Evolutionary conservation across 164 flowering plant genomes (phyloP).

Genomic region (Piper longum): DNA sequence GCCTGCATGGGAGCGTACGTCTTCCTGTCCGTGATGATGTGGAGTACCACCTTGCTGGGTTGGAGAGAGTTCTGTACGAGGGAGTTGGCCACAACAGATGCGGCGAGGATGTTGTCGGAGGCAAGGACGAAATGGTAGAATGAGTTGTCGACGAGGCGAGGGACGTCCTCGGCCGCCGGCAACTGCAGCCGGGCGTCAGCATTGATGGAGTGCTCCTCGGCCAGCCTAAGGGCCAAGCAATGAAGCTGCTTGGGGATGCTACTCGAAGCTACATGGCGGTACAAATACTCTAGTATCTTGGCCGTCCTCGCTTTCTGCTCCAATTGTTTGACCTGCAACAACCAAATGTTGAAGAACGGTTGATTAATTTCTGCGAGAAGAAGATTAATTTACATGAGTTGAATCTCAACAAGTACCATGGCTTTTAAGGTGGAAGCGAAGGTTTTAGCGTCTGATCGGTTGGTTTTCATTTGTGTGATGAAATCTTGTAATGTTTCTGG

Average conservation of each 20-base stretch:
- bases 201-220: constrained; percentile 72
- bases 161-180: constrained; percentile 66
- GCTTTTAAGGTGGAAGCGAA: constrained; percentile 69
- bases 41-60: constrained; percentile 67
- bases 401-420: constrained; percentile 35
- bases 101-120: constrained; percentile 83
- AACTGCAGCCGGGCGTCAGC: constrained; percentile 86
- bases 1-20: constrained; percentile 90
- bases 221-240: constrained; percentile 64
- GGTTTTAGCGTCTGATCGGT: constrained; percentile 43
- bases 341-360: background rate
- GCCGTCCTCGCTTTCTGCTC: constrained; percentile 79
- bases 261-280: constrained; percentile 93
- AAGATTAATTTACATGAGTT: background rate
- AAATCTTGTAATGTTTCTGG: constrained; percentile 81
- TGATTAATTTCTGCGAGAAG: background rate
- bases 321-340: constrained; percentile 48
- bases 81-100: constrained; percentile 76
- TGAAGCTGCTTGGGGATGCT: constrained; percentile 97
- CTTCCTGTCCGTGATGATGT: constrained; percentile 78
- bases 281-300: constrained; percentile 80
- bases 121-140: constrained; percentile 81
- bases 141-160: constrained; percentile 73
- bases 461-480: constrained; percentile 42
- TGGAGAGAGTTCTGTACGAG: constrained; percentile 47